phyloP scores from a whole-genome alignment of 768 basidiomycete genomes.

The Mycena floridula region DNA sequence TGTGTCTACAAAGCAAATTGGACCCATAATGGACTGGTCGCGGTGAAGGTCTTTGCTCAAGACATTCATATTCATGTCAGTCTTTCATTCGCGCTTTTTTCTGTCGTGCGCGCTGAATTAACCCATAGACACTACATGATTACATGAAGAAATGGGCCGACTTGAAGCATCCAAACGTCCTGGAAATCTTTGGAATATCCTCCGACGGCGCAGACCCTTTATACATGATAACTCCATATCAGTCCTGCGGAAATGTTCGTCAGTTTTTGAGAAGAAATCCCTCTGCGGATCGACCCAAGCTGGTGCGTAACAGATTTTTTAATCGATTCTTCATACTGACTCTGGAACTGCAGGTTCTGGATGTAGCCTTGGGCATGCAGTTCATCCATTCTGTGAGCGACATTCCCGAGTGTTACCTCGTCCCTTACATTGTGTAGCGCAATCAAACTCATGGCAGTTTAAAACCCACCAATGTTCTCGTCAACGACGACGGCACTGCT shows the following conservation, averaged over 20 bases:
- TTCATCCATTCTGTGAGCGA: slow-evolving; percentile 16
- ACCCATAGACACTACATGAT: not conserved
- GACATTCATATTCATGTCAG: slow-evolving; percentile 1
- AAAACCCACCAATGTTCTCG: slow-evolving; percentile 17
- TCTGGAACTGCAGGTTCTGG: slow-evolving; percentile 11
- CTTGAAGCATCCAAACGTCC: slow-evolving; percentile 15
- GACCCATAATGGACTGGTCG: slow-evolving; percentile 4
- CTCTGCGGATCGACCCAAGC: slow-evolving; percentile 11
- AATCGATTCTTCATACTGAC: not conserved
- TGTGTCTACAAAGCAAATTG: slow-evolving; percentile 2
- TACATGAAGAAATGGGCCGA: slow-evolving; percentile 16
- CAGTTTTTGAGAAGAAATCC: slow-evolving; percentile 14
- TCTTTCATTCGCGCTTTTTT: not conserved
- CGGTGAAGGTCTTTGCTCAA: slow-evolving; percentile 1
- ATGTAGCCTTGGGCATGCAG: slow-evolving; percentile 18
- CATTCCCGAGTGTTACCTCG: not conserved
- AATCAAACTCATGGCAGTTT: slow-evolving; percentile 19
- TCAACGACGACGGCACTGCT: slow-evolving; percentile 10
- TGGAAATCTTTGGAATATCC: slow-evolving; percentile 17
- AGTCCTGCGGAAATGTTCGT: slow-evolving; percentile 14
- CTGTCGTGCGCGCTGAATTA: not conserved
- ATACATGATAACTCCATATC: slow-evolving; percentile 13
- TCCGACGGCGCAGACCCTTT: slow-evolving; percentile 17
- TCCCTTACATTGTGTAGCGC: slow-evolving; percentile 5
- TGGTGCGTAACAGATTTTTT: slow-evolving; percentile 7